These are phyloP conservation scores for Aspergillus caelatus DNA, from an alignment of 2,329 filamentous ascomycete species.

Conservation along the genomic window DNA sequence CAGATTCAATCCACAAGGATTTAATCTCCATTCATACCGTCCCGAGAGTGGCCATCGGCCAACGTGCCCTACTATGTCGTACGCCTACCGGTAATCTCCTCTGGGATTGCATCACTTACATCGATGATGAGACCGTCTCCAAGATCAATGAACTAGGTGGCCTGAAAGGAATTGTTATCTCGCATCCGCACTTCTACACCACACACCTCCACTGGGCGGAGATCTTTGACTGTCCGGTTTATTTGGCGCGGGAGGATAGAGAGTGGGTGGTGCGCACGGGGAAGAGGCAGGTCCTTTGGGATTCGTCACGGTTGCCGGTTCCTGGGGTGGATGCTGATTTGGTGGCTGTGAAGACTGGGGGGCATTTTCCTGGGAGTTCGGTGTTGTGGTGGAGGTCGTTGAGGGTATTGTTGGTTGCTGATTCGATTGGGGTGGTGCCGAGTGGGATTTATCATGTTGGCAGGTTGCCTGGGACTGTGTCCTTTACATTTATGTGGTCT, in stretches of 20 bases:
- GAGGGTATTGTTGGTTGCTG: conserved; percentile 71
- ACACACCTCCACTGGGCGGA: conserved; percentile 74
- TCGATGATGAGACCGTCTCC: conserved; percentile 65
- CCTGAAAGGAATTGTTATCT: conserved; percentile 71
- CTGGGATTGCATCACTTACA: conserved; percentile 75
- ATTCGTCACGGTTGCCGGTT: conserved; percentile 36
- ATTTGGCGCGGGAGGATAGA: conserved; percentile 66
- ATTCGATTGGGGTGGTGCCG: conserved; percentile 74
- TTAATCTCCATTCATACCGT: conserved; percentile 32
- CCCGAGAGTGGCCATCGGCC: conserved; percentile 72
- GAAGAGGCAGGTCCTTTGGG: conserved; percentile 33
- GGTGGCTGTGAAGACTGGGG: conserved; percentile 70
- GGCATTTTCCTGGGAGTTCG: conserved; percentile 77
- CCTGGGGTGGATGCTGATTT: conserved; percentile 45
- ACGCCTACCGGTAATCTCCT: conserved; percentile 71
- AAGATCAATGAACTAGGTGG: conserved; percentile 65
- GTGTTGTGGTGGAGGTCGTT: conserved; percentile 64
- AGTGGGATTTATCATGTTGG: conserved; percentile 31
- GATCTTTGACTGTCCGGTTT: conserved; percentile 71
- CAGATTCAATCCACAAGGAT: conserved; percentile 16
- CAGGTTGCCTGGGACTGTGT: conserved; percentile 49
- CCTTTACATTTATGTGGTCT: conserved; percentile 75
- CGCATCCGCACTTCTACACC: conserved; percentile 81
- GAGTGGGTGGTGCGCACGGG: conserved; percentile 61
- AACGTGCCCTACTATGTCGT: conserved; percentile 70